These are phyloP conservation scores for Erucastrum elatum DNA, from an alignment of 345 rosid genomes.

Conservation along the genomic window DNA sequence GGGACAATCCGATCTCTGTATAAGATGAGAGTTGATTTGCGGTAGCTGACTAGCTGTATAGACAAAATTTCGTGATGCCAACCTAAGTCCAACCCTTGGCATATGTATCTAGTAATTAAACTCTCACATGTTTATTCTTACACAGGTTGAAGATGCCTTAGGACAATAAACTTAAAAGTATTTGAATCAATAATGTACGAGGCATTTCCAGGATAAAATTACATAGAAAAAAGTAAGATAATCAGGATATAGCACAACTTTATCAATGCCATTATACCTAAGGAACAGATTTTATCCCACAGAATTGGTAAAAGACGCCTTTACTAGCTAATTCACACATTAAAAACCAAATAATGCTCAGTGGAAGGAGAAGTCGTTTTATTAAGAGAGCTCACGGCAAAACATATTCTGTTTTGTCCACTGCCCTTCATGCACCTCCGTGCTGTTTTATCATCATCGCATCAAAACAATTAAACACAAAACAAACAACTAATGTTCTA, in stretches of 20 bases:
- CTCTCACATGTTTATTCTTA: too few species aligned
- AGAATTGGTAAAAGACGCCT: constrained; percentile 96
- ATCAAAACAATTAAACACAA: too few species aligned
- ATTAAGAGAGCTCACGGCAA: constrained; percentile 83
- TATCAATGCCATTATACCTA: constrained; percentile 88
- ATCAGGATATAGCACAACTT: constrained; percentile 79
- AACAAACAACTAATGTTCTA: too few species aligned
- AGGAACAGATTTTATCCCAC: constrained; percentile 61
- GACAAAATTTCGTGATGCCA: too few species aligned
- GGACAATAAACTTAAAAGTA: too few species aligned
- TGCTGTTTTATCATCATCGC: constrained; percentile 77
- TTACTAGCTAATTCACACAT: background rate
- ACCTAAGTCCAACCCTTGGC: too few species aligned
- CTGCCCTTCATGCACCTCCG: constrained; percentile 74
- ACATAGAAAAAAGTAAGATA: constrained; percentile 38
- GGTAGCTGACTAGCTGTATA: too few species aligned
- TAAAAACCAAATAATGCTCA: constrained; percentile 50
- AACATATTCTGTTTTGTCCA: constrained; percentile 49
- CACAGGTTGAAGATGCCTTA: background rate
- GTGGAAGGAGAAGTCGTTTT: constrained; percentile 99
- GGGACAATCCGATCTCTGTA: too few species aligned
- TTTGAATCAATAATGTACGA: constrained; percentile 32
- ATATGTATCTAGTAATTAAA: too few species aligned
- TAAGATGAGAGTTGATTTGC: too few species aligned
- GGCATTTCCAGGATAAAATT: constrained; percentile 85